These are phyloP conservation scores for Triticum aestivum DNA, from an alignment of 176 grass and related monocot species.

Conservation along the genomic window IWGSC_CS_RefSeq_v2.1 NC_057801.1:101428092-101428591, in stretches of 20 bases:
- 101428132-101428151: background rate
- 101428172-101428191: conserved; percentile 48
- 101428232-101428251: conserved; percentile 59
- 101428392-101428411: conserved; percentile 10
- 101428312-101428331: conserved; percentile 49
- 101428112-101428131: background rate
- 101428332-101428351: conserved; percentile 10
- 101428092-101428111: background rate
- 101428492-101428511: conserved; percentile 8
- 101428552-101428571: background rate
- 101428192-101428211: conserved; percentile 31
- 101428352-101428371: background rate
- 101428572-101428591: background rate
- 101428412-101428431: conserved; percentile 8
- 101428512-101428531: background rate
- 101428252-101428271: conserved; percentile 63
- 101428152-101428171: conserved; percentile 18
- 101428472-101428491: conserved; percentile 3
- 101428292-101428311: conserved; percentile 49
- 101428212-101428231: conserved; percentile 45
- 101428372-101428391: background rate
- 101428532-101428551: conserved; percentile 22
- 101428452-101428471: background rate
- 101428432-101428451: conserved; percentile 6
- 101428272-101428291: conserved; percentile 64